Base-by-base conservation (phyloP, 2,329 filamentous ascomycete species). In the Nothopassalora personata region DNA sequence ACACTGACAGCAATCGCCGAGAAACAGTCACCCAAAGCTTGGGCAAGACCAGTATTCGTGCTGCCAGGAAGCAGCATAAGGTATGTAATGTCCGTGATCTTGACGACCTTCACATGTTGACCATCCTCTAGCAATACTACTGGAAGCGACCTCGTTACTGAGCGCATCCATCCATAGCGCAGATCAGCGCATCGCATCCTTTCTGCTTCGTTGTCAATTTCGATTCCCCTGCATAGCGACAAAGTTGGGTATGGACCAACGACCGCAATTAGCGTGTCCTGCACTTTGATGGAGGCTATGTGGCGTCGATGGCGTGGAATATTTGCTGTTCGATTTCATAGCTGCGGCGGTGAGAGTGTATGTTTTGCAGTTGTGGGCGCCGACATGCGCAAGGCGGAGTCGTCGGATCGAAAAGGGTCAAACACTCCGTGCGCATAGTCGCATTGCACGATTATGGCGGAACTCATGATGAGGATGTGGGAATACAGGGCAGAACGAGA, bases 31-130 rank as follows among this genome's bases (percentile, higher is more conserved):
- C 92, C 1, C 87, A 92, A 66, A 90, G 90, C 55, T 79, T 97
- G 72, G 83, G 91, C 57, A 96, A 96, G 76, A 93, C 92, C 47
- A 94, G 91, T 68, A 78, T 99, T 69, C 83, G 94, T 66, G 88
- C 87, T 70, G 97, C 94, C 71, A 84, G 94, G 70, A 97, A 97
- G 78, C 90, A 94, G 72, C 94, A 99, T 76, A 97, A 97, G 90
- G 93, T 97, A 83, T 71, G 79, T 74, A 54, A 19, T 53, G 9
- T 49, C 33, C 34, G 51, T 39, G 36, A 50, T 60, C 27, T 53
- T 54, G 34, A 46, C 5, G 28, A 6, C 19, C 33, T 19, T 23
- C 54, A 13, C 53, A 52, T 46, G 19, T 30, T 54, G 30, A 58
- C 43, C 61, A 63, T 53, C 53, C 30, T 33, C 52, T 63, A 88